A percentile compares a stretch with the other conserved stretches of the same genome.
phyloP scores from a whole-genome alignment of 257 asterid species.

The Solanum paucissectum region DNA sequence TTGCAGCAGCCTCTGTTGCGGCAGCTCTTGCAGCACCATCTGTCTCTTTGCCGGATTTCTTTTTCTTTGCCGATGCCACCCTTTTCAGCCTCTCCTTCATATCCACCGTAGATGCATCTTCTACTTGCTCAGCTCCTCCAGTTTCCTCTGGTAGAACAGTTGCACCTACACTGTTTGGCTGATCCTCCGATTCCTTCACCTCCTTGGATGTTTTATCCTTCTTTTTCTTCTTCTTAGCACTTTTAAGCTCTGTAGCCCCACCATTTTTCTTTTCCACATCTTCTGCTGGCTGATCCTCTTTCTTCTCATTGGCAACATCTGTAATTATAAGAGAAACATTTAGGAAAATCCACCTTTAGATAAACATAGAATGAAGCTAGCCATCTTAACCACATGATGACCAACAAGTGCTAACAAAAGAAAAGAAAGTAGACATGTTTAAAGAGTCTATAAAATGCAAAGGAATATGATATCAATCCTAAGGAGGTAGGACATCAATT shows the following conservation, averaged over 20 bases:
- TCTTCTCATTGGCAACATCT: constrained; percentile 37
- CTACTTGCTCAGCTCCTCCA: constrained; percentile 34
- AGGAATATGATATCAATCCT: not conserved
- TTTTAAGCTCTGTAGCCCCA: constrained; percentile 58
- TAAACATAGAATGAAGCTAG: not conserved
- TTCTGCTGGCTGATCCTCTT: constrained; percentile 22
- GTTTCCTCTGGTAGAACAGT: constrained; percentile 30
- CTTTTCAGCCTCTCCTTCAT: constrained; percentile 77
- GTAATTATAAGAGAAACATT: not conserved
- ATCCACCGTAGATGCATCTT: constrained; percentile 46
- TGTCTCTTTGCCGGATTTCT: constrained; percentile 74
- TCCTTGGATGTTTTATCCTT: constrained; percentile 71
- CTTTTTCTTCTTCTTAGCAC: constrained; percentile 88
- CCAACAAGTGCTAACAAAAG: not conserved
- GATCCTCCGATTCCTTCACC: constrained; percentile 47
- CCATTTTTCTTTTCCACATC: constrained; percentile 49
- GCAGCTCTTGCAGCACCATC: constrained; percentile 82
- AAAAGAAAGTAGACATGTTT: not conserved
- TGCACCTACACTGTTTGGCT: constrained; percentile 19
- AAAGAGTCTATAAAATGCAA: not conserved
- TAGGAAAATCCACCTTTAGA: not conserved
- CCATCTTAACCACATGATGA: not conserved
- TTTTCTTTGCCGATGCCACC: constrained; percentile 70
- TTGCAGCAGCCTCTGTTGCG: constrained; percentile 89
- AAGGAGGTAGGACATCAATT: not conserved